phyloP scores from a whole-genome alignment of 768 basidiomycete genomes.

The Pleurotus platypus region DNA sequence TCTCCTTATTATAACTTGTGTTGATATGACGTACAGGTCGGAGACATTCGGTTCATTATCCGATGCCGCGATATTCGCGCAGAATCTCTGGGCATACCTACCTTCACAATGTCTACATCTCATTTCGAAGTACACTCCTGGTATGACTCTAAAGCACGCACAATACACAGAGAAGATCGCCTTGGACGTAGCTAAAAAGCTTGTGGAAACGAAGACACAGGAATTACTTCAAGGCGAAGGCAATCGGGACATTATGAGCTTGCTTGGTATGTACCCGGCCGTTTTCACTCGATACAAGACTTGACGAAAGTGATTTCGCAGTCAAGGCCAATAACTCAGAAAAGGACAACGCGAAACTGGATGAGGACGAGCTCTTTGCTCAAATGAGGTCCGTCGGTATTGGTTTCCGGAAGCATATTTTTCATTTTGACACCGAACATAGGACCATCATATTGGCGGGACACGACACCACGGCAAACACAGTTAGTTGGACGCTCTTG shows the following conservation, averaged over 20 bases:
- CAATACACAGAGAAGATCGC: conserved; percentile 28
- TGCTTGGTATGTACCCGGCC: conserved; percentile 30
- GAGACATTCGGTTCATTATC: conserved; percentile 11
- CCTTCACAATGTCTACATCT: conserved; percentile 30
- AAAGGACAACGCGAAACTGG: conserved; percentile 37
- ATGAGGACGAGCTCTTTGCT: conserved; percentile 43
- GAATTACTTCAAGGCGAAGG: conserved; percentile 30
- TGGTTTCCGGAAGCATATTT: neutral
- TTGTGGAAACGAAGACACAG: conserved; percentile 31
- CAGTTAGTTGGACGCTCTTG: neutral
- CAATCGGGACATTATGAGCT: conserved; percentile 35
- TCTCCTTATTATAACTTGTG: conserved; percentile 4
- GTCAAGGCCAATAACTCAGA: conserved; percentile 55
- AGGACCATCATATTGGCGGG: neutral
- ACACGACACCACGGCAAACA: conserved; percentile 1
- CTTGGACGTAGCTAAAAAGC: conserved; percentile 26
- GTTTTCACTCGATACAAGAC: neutral
- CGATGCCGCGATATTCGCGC: conserved; percentile 24
- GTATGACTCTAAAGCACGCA: conserved; percentile 24
- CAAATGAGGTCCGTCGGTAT: conserved; percentile 45
- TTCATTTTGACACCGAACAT: neutral
- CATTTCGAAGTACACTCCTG: conserved; percentile 27
- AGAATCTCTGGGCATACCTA: conserved; percentile 25
- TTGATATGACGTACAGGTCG: conserved; percentile 4
- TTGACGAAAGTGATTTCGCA: conserved; percentile 13